Base-by-base conservation (phyloP, 2,329 filamentous ascomycete species). In the Cytospora piceicola region DNA sequence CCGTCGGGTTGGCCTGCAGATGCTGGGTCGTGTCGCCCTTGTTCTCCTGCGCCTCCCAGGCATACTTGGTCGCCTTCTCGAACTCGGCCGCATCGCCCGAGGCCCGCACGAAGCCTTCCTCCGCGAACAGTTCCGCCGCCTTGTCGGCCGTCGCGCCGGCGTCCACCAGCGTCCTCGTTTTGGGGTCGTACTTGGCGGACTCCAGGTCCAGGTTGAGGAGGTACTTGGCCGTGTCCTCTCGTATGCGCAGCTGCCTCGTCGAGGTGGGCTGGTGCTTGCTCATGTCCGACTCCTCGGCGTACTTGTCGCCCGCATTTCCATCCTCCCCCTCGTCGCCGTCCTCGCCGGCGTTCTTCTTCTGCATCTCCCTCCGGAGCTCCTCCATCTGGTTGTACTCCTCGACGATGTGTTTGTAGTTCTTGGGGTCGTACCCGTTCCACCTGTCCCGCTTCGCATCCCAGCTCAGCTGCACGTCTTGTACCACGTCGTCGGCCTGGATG, bases 381-480 rank as follows among this genome's bases (percentile, higher is more conserved):
- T 97, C 94, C 76, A 97, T 81, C 74, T 94, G 87, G 69, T 95
- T 90, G 77, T 91, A 97, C 72, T 97, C 92, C 59, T 96, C 89
- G 51, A 98, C 88, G n/a, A 98, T 92, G 67, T 87, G 83, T 67
- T 87, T 85, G 76, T 97, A 98, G 77, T 98, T 92, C 70, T 86
- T 88, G 0, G 93, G 82, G 76, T 98, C 94, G 77, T 96, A 99
- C n/a, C 94, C 94, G 75, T 97, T 97, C 94, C 95, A 99, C 53
- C 94, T 88, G 80, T 99, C 95, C 71, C 95, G 86, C 81, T 99
- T 99, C 27, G 95, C 95, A 77, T 99, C 96, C 92, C 94, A 99
- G 4, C 94, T 92, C 57, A 98, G 80, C 55, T 91, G 88, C 20
- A 98, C 89, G 63, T 96, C 89, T 74, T 97, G 90, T 15, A 97